These are phyloP conservation scores for Penicillium nordicum DNA, from an alignment of 2,329 filamentous ascomycete species.

Conservation along the genomic window DNA sequence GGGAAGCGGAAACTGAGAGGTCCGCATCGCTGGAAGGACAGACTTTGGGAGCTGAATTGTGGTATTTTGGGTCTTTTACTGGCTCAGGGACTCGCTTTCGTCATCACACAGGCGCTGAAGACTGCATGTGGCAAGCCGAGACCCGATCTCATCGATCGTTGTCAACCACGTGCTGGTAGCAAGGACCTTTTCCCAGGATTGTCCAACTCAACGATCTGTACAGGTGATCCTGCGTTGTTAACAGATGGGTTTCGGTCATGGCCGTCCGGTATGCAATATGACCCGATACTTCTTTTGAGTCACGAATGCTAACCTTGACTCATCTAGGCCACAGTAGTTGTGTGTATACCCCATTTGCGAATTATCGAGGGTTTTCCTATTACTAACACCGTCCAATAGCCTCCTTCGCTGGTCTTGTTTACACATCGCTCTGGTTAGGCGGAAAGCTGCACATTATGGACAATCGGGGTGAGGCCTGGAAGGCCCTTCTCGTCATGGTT, in stretches of 20 bases:
- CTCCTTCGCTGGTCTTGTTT: conserved; percentile 58
- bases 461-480: conserved; percentile 60
- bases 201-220: conserved; percentile 51
- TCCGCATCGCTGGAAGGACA: conserved; percentile 53
- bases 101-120: conserved; percentile 57
- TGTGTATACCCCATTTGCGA: conserved; percentile 26
- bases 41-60: conserved; percentile 62
- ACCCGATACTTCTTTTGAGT: background rate
- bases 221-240: conserved; percentile 48
- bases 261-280: conserved; percentile 46
- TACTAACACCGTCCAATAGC: conserved; percentile 37
- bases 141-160: conserved; percentile 58
- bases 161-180: conserved; percentile 41
- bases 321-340: conserved; percentile 49
- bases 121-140: conserved; percentile 59
- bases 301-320: conserved; percentile 8
- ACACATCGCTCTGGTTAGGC: conserved; percentile 58
- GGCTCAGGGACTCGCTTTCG: conserved; percentile 54
- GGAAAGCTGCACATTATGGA: conserved; percentile 59
- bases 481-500: conserved; percentile 52
- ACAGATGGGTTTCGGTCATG: conserved; percentile 60
- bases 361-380: background rate
- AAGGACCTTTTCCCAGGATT: conserved; percentile 40
- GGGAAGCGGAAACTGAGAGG: conserved; percentile 41
- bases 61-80: conserved; percentile 56